Percentiles rank a stretch among this genome's conserved stretches.
phyloP scores from a whole-genome alignment of 371 early-diverging fungal species.

The Haplosporangium sp. region DNA sequence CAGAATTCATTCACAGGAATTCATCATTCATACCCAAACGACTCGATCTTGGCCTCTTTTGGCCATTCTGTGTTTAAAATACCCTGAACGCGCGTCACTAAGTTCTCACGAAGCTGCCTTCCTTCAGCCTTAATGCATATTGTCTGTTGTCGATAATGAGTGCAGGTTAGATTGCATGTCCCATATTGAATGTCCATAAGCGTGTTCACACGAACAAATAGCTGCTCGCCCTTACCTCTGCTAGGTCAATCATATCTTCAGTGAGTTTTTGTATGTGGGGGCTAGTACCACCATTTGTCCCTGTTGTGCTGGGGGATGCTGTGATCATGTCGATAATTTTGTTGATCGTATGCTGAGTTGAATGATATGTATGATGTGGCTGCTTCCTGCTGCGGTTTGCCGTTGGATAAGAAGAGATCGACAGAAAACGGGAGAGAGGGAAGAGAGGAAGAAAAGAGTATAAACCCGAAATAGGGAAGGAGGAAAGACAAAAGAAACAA shows the following conservation, averaged over 20 bases:
- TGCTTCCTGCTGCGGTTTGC: no score
- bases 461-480: constrained; percentile 5
- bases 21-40: constrained; percentile 37
- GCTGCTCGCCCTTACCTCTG: constrained; percentile 19
- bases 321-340: constrained; percentile 26
- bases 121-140: constrained; percentile 28
- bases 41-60: constrained; percentile 46
- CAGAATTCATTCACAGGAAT: no score
- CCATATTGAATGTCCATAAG: background rate
- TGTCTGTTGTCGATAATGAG: constrained; percentile 8
- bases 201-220: background rate
- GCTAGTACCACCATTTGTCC: constrained; percentile 5
- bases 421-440: constrained; percentile 8
- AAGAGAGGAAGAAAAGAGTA: background rate
- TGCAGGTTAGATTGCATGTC: background rate
- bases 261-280: constrained; percentile 34
- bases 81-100: constrained; percentile 49
- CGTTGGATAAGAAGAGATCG: constrained; percentile 6
- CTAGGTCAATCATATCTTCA: constrained; percentile 36
- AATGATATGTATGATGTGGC: no score
- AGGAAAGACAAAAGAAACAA: background rate
- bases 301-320: constrained; percentile 24
- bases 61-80: constrained; percentile 54
- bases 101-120: constrained; percentile 34
- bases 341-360: background rate